Evolutionary conservation across 1,139 yeast species (phyloP).

Genomic region (Kurtzmaniella quercitrusa): DNA sequence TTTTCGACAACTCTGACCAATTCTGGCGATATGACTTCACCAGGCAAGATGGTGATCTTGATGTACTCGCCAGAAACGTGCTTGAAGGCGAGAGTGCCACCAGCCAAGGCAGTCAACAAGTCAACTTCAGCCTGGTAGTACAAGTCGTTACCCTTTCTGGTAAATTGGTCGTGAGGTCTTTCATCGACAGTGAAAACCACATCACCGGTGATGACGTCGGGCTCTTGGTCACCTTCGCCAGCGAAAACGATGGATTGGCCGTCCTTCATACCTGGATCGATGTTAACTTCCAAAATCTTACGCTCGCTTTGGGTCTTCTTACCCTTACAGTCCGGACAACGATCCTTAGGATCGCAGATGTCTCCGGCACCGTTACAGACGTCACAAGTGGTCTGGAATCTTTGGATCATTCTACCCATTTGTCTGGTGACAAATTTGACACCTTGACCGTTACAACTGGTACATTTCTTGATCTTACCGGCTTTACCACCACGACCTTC

Average conservation of each 20-base stretch:
- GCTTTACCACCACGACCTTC: conserved; percentile 96
- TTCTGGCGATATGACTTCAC: conserved; percentile 91
- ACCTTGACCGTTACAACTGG: conserved; percentile 87
- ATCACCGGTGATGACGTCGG: conserved; percentile 93
- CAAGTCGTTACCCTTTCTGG: conserved; percentile 88
- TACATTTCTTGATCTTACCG: conserved; percentile 84
- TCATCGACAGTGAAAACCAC: conserved; percentile 89
- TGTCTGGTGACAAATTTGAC: conserved; percentile 90
- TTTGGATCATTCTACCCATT: conserved; percentile 99
- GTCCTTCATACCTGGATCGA: conserved; percentile 96
- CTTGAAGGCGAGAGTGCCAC: conserved; percentile 85
- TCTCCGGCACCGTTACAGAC: conserved; percentile 92
- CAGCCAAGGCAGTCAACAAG: conserved; percentile 90
- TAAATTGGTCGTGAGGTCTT: conserved; percentile 75
- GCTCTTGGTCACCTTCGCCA: conserved; percentile 98
- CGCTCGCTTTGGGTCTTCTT: conserved; percentile 84
- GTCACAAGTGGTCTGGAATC: conserved; percentile 94
- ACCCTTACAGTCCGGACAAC: conserved; percentile 86
- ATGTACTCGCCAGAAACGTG: conserved; percentile 87
- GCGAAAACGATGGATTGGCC: conserved; percentile 88
- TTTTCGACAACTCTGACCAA: conserved; percentile 75
- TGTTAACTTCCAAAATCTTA: conserved; percentile 89
- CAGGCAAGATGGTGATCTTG: conserved; percentile 79
- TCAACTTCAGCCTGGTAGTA: conserved; percentile 84
- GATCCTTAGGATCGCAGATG: conserved; percentile 80